These are phyloP conservation scores for Vicia faba DNA, from an alignment of 306 rosid species.

Conservation along the genomic window DNA sequence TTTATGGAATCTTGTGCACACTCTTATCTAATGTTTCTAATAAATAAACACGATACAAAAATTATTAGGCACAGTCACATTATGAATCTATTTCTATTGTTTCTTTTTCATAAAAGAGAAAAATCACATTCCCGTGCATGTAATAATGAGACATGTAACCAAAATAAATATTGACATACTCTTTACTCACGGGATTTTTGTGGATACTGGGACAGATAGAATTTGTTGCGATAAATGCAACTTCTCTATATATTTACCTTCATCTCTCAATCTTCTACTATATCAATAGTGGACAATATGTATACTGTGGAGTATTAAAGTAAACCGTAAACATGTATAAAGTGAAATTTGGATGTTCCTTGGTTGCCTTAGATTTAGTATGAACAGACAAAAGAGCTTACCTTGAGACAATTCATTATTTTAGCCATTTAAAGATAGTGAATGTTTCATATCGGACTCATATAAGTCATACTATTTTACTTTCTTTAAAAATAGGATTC, in stretches of 20 bases:
- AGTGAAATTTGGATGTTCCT: neutral
- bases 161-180: neutral
- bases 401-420: no score
- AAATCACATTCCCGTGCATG: slow-evolving; percentile 1
- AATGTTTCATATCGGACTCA: no score
- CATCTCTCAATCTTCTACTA: neutral
- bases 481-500: no score
- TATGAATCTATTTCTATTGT: no score
- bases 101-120: neutral
- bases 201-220: slow-evolving; percentile 14
- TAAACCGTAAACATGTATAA: neutral
- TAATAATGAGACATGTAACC: neutral
- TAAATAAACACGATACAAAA: no score
- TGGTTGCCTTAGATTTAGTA: neutral
- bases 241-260: neutral
- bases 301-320: no score
- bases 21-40: neutral
- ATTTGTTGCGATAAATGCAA: slow-evolving; percentile 33
- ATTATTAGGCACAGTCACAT: no score
- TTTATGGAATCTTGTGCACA: slow-evolving; percentile 5
- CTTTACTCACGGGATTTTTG: slow-evolving; percentile 40
- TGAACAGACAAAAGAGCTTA: no score
- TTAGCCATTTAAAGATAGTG: no score
- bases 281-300: neutral
- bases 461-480: no score